Percentiles rank a stretch among this genome's conserved stretches.
Evolutionary conservation across 2,329 filamentous ascomycete species (phyloP).

Genomic region (Ampelomyces quisqualis): DNA sequence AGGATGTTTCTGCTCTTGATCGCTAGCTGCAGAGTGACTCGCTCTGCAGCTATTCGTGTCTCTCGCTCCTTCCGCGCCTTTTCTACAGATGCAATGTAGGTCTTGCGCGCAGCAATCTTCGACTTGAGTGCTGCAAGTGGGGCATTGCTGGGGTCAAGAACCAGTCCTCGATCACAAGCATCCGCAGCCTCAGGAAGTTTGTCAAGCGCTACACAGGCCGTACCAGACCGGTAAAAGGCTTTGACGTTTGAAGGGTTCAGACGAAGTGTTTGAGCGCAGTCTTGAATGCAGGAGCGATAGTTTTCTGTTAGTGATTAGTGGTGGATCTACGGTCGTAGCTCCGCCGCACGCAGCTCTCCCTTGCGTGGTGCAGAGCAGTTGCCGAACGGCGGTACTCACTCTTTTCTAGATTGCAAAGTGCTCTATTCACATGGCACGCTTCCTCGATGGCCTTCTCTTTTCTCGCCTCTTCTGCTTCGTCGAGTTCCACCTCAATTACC

Average conservation of each 20-base stretch:
- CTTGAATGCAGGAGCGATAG: slow-evolving; percentile 80
- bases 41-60: slow-evolving; percentile 58
- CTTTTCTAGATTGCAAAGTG: slow-evolving; percentile 84
- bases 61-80: slow-evolving; percentile 58
- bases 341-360: too few species aligned
- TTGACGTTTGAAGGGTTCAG: slow-evolving; percentile 83
- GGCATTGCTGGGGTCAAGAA: slow-evolving; percentile 69
- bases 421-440: slow-evolving; percentile 80
- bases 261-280: slow-evolving; percentile 76
- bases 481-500: slow-evolving; percentile 52
- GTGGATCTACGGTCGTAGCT: not conserved
- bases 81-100: slow-evolving; percentile 57
- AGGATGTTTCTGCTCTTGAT: slow-evolving; percentile 71
- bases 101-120: slow-evolving; percentile 64
- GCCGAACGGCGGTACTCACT: too few species aligned
- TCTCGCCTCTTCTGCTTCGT: slow-evolving; percentile 60
- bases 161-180: slow-evolving; percentile 71
- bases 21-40: slow-evolving; percentile 52
- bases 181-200: slow-evolving; percentile 79
- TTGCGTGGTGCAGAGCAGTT: too few species aligned
- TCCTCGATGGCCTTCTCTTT: slow-evolving; percentile 69
- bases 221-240: slow-evolving; percentile 82
- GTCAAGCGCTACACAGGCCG: slow-evolving; percentile 75
- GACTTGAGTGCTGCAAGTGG: slow-evolving; percentile 62
- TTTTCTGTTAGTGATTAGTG: slow-evolving; percentile 59